Evolutionary conservation across 2,329 filamentous ascomycete genomes (phyloP).

Genomic region (Amphichorda felina): DNA sequence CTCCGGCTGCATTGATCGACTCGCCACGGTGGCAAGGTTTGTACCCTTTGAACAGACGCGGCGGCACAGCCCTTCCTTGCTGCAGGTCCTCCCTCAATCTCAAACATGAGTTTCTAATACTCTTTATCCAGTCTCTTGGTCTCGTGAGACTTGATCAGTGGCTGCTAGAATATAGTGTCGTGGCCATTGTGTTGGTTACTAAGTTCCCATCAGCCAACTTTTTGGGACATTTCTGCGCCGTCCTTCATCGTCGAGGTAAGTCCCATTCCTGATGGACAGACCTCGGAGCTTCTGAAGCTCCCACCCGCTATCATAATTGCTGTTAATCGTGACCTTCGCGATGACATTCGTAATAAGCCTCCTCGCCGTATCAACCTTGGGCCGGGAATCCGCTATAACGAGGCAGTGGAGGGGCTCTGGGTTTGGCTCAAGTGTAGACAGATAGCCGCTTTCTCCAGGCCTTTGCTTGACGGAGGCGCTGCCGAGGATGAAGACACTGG

Average conservation of each 20-base stretch:
- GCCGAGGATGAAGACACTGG: slow-evolving; percentile 71
- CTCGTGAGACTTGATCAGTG: neutral
- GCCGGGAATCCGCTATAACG: slow-evolving; percentile 72
- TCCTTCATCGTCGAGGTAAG: slow-evolving; percentile 62
- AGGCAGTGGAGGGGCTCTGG: slow-evolving; percentile 71
- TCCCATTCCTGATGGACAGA: slow-evolving; percentile 69
- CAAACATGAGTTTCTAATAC: neutral
- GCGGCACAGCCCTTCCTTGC: neutral
- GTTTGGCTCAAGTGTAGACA: slow-evolving; percentile 50
- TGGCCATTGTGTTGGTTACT: neutral
- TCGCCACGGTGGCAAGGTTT: neutral
- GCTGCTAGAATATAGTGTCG: neutral
- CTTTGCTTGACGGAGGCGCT: slow-evolving; percentile 78
- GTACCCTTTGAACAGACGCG: no score
- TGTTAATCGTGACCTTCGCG: slow-evolving; percentile 65
- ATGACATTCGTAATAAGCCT: slow-evolving; percentile 68
- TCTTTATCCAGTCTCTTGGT: neutral
- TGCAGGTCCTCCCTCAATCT: neutral
- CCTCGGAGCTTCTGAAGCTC: slow-evolving; percentile 72
- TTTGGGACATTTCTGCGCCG: neutral
- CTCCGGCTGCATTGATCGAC: neutral
- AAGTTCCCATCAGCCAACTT: neutral
- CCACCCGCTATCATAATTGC: slow-evolving; percentile 67
- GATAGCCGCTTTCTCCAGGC: slow-evolving; percentile 63
- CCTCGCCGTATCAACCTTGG: slow-evolving; percentile 66